These are phyloP conservation scores for Phytophthora syringae DNA, from an alignment of 352 stramenopile species.

Conservation along the genomic window DNA sequence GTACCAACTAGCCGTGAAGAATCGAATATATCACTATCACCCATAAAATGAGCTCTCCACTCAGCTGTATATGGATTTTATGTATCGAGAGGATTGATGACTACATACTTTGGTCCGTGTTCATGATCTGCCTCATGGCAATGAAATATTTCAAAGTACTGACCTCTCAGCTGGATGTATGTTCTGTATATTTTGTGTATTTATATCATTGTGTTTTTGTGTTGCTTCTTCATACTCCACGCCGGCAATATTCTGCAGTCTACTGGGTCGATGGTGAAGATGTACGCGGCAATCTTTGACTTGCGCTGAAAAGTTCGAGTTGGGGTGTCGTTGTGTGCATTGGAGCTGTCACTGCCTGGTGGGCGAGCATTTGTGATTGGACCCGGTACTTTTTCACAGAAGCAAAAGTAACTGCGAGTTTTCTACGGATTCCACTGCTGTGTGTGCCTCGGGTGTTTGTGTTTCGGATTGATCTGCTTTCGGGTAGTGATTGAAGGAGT, in stretches of 20 bases:
- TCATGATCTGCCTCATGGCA: slow-evolving; percentile 91
- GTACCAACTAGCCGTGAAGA: slow-evolving; percentile 93
- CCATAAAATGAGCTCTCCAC: slow-evolving; percentile 91
- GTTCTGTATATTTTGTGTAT: slow-evolving; percentile 28
- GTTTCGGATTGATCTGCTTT: slow-evolving; percentile 26
- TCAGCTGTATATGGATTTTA: slow-evolving; percentile 31
- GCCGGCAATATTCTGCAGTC: slow-evolving; percentile 82
- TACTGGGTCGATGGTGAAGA: slow-evolving; percentile 35
- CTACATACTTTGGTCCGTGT: slow-evolving; percentile 93
- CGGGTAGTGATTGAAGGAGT: slow-evolving; percentile 14
- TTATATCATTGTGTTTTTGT: too few relatives aligned
- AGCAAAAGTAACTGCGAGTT: slow-evolving; percentile 85
- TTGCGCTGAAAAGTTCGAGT: slow-evolving; percentile 88
- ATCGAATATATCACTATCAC: slow-evolving; percentile 93
- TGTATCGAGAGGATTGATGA: slow-evolving; percentile 71
- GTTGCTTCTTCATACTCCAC: slow-evolving; percentile 89
- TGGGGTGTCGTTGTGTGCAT: slow-evolving; percentile 14
- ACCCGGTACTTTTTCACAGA: slow-evolving; percentile 89
- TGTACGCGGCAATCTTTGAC: slow-evolving; percentile 24
- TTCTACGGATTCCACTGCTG: slow-evolving; percentile 86
- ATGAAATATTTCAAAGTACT: slow-evolving; percentile 91
- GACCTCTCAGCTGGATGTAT: slow-evolving; percentile 50
- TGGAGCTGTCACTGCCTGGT: slow-evolving; percentile 26
- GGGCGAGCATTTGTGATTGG: slow-evolving; percentile 81
- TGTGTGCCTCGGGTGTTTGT: slow-evolving; percentile 15